phyloP scores from a whole-genome alignment of 2,329 filamentous ascomycete genomes.

The Verticillium klebahnii region DNA sequence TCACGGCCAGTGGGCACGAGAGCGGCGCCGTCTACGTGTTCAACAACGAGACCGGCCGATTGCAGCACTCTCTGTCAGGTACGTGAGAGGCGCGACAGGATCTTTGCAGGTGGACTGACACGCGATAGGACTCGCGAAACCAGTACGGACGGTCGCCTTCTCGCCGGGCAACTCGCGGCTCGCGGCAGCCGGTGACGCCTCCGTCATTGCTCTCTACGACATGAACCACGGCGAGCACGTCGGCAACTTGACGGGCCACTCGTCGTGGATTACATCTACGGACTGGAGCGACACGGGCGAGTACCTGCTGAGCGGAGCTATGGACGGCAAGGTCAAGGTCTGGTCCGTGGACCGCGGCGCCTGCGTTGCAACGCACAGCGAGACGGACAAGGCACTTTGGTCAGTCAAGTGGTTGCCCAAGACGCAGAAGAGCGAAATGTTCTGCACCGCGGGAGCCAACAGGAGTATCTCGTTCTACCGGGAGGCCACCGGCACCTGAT shows the following conservation, averaged over 20 bases:
- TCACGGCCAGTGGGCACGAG: constrained; percentile 89
- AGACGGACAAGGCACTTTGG: constrained; percentile 83
- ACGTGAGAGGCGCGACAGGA: constrained; percentile 8
- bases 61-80: constrained; percentile 83
- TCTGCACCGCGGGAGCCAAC: constrained; percentile 75
- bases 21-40: constrained; percentile 92
- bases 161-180: constrained; percentile 80
- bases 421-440: constrained; percentile 62
- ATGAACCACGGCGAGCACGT: constrained; percentile 90
- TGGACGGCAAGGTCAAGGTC: constrained; percentile 92
- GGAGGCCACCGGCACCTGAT: constrained; percentile 63
- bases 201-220: constrained; percentile 87
- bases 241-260: constrained; percentile 73
- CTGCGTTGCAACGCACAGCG: constrained; percentile 91
- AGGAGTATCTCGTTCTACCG: constrained; percentile 76
- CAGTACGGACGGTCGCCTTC: constrained; percentile 81
- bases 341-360: constrained; percentile 82
- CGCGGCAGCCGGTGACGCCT: constrained; percentile 84
- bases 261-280: constrained; percentile 83
- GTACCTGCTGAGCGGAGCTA: constrained; percentile 79
- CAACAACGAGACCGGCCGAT: constrained; percentile 81
- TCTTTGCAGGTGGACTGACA: not conserved
- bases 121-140: constrained; percentile 69
- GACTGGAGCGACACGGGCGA: constrained; percentile 95
- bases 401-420: constrained; percentile 80